Evolutionary conservation across 306 rosid species (phyloP).

Genomic region (Lathyrus sativus): DNA sequence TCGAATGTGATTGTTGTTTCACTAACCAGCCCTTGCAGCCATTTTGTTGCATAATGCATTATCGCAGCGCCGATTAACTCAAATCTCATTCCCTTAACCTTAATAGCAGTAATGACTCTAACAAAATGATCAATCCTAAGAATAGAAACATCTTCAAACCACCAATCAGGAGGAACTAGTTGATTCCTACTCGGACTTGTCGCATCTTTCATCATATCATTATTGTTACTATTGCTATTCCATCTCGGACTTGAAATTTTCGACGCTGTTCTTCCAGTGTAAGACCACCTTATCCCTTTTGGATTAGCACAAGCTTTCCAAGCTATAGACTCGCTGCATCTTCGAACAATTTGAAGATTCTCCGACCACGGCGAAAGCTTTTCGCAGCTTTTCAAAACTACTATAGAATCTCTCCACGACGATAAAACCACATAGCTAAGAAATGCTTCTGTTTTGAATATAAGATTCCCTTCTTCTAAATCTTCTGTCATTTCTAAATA

Average conservation of each 20-base stretch:
- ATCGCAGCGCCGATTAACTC: slow-evolving; percentile 81
- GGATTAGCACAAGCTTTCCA: slow-evolving; percentile 99
- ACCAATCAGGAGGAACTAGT: slow-evolving; percentile 93
- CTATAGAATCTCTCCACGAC: slow-evolving; percentile 95
- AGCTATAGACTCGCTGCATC: slow-evolving; percentile 97
- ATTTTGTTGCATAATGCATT: slow-evolving; percentile 80
- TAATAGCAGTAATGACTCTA: slow-evolving; percentile 89
- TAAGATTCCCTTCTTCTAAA: slow-evolving; percentile 92
- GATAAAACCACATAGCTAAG: slow-evolving; percentile 94
- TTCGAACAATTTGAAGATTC: slow-evolving; percentile 85
- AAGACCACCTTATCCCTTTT: slow-evolving; percentile 91
- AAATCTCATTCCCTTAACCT: slow-evolving; percentile 90
- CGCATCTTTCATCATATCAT: slow-evolving; percentile 54
- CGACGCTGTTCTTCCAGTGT: slow-evolving; percentile 66
- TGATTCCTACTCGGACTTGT: slow-evolving; percentile 82
- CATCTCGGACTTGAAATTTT: slow-evolving; percentile 77
- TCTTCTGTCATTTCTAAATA: slow-evolving; percentile 97
- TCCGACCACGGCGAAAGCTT: slow-evolving; percentile 97
- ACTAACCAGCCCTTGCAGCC: slow-evolving; percentile 73
- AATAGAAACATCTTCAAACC: slow-evolving; percentile 95
- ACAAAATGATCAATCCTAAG: slow-evolving; percentile 95
- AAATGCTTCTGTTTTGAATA: slow-evolving; percentile 97
- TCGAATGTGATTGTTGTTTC: slow-evolving; percentile 48
- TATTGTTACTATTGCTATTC: slow-evolving; percentile 47
- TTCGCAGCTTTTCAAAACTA: slow-evolving; percentile 90